Base-by-base conservation (phyloP, 2,329 filamentous ascomycete species). In the Plenodomus lindquistii region DNA sequence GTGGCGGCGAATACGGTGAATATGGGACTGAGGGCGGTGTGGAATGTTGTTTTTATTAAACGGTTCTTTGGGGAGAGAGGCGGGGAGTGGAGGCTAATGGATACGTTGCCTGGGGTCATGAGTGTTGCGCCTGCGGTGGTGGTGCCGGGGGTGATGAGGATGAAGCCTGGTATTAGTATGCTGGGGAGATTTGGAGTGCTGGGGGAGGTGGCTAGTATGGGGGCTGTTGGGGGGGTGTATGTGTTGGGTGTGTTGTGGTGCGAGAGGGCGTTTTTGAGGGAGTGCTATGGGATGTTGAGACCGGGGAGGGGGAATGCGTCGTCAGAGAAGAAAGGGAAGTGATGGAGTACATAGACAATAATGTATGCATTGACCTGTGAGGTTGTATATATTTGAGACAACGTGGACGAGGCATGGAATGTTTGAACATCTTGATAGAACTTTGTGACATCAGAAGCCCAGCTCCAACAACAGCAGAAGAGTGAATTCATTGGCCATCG, bases 1-100 rank as follows among this genome's bases (percentile, higher is more conserved):
- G 91, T 99, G 0, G 81, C 84, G 57, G 92, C 92, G 42, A 99
- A 97, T 69, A 85, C 83, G 38, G 83, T 96, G 61, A 97, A 97
- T 69, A 96, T 99, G 92, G 74, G 76, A 0, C 84, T 93, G 62
- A 84, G 94, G 52, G 95, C 96, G 48, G 52, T 83, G 7, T 99
- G 91, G 89, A 94, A 91, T 63, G 73, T 76, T 16, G 65, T 69
- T 37, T 99, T 96, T 66, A 88, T 97, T 47, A 75, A 70, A 27
- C 59, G 69, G 0, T 73, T 62, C 44, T 72, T 73, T 42, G 43
- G 37, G 13, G 37, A 48, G 7, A 61, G 56, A 18, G 54, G 52
- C 1, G 48, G 60, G 10, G 45, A 40, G 9, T 66, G 67, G 34
- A 55, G 43, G n/a, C 20, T 65, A 11, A 39, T 41, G 11, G 54